Conservation (phyloP, 2,329 filamentous ascomycete species). For the Neofusicoccum kwambonambiense region DNA sequence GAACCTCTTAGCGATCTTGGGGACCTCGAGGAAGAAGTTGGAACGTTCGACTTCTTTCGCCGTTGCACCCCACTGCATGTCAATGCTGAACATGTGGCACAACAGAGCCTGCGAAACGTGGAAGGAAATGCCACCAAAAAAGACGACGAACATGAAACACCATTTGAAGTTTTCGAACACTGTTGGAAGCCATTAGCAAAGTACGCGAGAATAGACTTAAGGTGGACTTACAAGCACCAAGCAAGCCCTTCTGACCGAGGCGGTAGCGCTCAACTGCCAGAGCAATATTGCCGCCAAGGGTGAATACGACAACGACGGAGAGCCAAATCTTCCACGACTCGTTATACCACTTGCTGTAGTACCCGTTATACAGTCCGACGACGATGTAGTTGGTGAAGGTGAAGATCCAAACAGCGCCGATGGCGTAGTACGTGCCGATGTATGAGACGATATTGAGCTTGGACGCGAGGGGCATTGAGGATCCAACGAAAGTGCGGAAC, state of each 20-base stretch:
- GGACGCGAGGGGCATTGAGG: slow-evolving; percentile 62
- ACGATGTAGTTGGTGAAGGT: slow-evolving; percentile 70
- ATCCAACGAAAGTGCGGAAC: slow-evolving; percentile 60
- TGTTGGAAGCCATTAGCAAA: neutral
- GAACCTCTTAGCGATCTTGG: slow-evolving; percentile 14
- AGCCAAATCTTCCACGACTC: slow-evolving; percentile 18
- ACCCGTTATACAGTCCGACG: slow-evolving; percentile 67
- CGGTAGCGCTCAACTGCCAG: slow-evolving; percentile 15
- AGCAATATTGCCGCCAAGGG: neutral
- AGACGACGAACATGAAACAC: slow-evolving; percentile 22
- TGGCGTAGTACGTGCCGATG: slow-evolving; percentile 70
- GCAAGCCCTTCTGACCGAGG: slow-evolving; percentile 1
- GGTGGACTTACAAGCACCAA: neutral
- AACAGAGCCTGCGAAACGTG: slow-evolving; percentile 21
- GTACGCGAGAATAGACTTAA: neutral
- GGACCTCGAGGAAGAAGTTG: slow-evolving; percentile 17
- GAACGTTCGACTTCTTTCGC: slow-evolving; percentile 18
- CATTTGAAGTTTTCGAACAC: slow-evolving; percentile 23
- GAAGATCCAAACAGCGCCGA: slow-evolving; percentile 66
- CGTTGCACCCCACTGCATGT: slow-evolving; percentile 20
- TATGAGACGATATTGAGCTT: slow-evolving; percentile 72
- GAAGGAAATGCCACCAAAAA: slow-evolving; percentile 23
- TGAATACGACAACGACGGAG: slow-evolving; percentile 15
- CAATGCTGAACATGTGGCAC: slow-evolving; percentile 21
- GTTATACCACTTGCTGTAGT: slow-evolving; percentile 14